Base-by-base conservation (phyloP, 1,139 yeast genomes). In the Schwanniomyces etchellsii region DNA sequence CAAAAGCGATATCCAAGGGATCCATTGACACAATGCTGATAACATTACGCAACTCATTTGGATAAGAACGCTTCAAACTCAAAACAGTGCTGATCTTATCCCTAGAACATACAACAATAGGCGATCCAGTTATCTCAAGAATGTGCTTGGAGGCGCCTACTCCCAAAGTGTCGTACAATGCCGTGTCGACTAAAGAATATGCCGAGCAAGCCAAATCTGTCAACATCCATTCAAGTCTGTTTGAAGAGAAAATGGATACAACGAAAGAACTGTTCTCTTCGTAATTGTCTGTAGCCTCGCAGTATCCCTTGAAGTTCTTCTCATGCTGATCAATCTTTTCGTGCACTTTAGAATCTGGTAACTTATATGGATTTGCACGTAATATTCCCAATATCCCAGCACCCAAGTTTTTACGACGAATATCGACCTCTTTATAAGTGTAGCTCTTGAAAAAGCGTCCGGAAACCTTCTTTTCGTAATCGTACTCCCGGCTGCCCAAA, bases 131-230 rank as follows among this genome's bases (percentile, higher is more conserved):
- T 26, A 48, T 42, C 27, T 50, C 50, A 36, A 64, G 50, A 28
- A 64, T 61, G 38, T 48, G 59, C 36, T 45, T 46, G 4, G 68
- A 57, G 16, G 64, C 52, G 10, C 49, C 52, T 2, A 49, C 50
- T 2, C 70, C 69, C 39, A 63, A 55, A 26, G 64, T 63, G 35
- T 64, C 70, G 35, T 64, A 64, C 30, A 64, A 50, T 1, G 68
- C 63, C 11, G 68, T 61, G 34, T 49, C 54, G 24, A 68, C 55
- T 29, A 64, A 49, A 5, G 65, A 50, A 38, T 45, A 60, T 15
- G 63, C 49, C 3, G 55, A 40, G 35, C 67, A 61, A 3, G 64
- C 64, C 35, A 63, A 41, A 40, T 64, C 70, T 11, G 64, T 41
- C 28, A 64, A 40, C 3, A 56, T 36, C 70, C 70, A 64, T 40